Conservation (phyloP, 1,284 basidiomycete species). For the Vanrija pseudolonga region DNA sequence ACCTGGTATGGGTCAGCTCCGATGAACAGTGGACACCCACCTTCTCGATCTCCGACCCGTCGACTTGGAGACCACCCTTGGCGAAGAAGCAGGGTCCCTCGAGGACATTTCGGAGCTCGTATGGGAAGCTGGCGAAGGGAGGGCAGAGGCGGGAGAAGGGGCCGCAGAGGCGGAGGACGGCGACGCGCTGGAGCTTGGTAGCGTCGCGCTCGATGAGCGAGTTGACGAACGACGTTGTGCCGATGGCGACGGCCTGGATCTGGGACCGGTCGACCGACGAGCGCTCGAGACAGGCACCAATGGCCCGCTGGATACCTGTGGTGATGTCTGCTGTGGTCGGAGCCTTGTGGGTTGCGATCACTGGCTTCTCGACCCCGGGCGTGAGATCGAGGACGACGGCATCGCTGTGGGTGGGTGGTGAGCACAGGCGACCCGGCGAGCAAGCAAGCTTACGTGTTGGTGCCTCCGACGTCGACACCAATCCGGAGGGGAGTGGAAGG, state of each 20-base stretch:
- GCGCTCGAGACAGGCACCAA: constrained; percentile 9
- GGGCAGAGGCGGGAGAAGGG: constrained; percentile 27
- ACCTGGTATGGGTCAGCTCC: constrained; percentile 17
- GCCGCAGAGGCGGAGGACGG: constrained; percentile 37
- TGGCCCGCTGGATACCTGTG: constrained; percentile 51
- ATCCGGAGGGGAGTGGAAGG: constrained; percentile 36
- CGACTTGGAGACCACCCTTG: constrained; percentile 37
- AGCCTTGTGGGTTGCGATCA: constrained; percentile 56
- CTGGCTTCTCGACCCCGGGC: constrained; percentile 27
- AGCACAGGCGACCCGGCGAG: background rate
- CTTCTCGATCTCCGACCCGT: constrained; percentile 26
- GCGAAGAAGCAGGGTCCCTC: constrained; percentile 32
- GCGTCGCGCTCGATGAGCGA: constrained; percentile 31
- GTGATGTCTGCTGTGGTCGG: constrained; percentile 58
- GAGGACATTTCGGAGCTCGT: constrained; percentile 27
- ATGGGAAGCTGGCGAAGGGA: constrained; percentile 36
- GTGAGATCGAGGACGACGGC: constrained; percentile 56
- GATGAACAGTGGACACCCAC: constrained; percentile 9
- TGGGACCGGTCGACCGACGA: background rate
- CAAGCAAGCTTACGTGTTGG: constrained; percentile 39
- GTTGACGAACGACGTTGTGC: constrained; percentile 42
- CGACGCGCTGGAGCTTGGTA: constrained; percentile 26
- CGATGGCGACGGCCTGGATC: constrained; percentile 34
- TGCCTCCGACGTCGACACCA: constrained; percentile 55
- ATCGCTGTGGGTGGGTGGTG: constrained; percentile 51